phyloP scores from a whole-genome alignment of 495 filamentous ascomycete species.

The Bryoglossum gracile region DNA sequence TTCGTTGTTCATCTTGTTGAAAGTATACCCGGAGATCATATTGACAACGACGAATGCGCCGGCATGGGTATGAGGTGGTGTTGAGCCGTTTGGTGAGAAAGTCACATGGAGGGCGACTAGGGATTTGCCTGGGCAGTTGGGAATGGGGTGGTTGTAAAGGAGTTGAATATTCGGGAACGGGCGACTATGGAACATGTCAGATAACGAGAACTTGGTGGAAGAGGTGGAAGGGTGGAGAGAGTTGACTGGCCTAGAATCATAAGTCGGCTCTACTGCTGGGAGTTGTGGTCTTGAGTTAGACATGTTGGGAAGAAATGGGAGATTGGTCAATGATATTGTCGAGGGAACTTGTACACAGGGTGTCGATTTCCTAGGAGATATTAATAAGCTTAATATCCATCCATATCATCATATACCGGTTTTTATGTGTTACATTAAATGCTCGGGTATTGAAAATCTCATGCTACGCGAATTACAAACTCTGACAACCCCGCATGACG shows the following conservation, averaged over 20 bases:
- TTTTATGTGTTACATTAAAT: no score
- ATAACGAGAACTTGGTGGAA: background rate
- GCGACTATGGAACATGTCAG: conserved; percentile 4
- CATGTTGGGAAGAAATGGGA: conserved; percentile 1
- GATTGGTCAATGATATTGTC: no score
- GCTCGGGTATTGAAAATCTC: no score
- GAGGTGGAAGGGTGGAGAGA: background rate
- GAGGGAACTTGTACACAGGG: no score
- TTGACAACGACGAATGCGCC: conserved; percentile 12
- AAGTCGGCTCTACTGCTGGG: conserved; percentile 7
- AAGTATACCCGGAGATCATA: conserved; percentile 3
- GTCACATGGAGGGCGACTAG: conserved; percentile 10
- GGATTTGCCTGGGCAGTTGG: conserved; percentile 1
- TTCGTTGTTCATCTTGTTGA: conserved; percentile 19
- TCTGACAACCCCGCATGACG: no score
- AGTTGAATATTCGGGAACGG: conserved; percentile 2
- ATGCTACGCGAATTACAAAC: no score
- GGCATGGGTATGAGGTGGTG: conserved; percentile 18
- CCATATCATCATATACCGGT: background rate
- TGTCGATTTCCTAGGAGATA: no score
- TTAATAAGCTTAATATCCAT: background rate
- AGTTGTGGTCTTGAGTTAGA: conserved; percentile 5
- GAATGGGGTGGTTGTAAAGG: conserved; percentile 7
- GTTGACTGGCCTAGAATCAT: conserved; percentile 7
- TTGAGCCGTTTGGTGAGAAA: conserved; percentile 15